Percentiles rank a stretch among this genome's conserved stretches.
These are phyloP conservation scores for Botrytis hyacinthi DNA, from an alignment of 2,329 filamentous ascomycete species.

Conservation along the genomic window DNA sequence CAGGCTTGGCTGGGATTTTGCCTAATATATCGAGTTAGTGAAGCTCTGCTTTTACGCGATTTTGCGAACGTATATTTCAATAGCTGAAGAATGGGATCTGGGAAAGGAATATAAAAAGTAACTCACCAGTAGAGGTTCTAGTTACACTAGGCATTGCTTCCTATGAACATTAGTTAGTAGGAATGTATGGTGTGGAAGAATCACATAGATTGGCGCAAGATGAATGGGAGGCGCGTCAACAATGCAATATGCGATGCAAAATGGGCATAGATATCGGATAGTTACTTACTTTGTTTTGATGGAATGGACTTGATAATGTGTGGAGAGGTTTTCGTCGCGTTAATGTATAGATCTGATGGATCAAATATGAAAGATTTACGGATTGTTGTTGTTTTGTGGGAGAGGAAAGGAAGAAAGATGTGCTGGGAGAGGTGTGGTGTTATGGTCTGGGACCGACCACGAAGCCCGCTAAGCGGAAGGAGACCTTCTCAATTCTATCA, in stretches of 20 bases:
- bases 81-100: not conserved
- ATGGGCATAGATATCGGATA: not conserved
- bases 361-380: slow-evolving; percentile 1
- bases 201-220: slow-evolving; percentile 7
- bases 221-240: not conserved
- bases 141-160: slow-evolving; percentile 37
- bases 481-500: not conserved
- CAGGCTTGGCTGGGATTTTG: slow-evolving; percentile 35
- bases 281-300: slow-evolving; percentile 1
- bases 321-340: slow-evolving; percentile 3
- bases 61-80: slow-evolving; percentile 14
- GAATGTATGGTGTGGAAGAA: not conserved
- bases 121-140: slow-evolving; percentile 36
- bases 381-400: slow-evolving; percentile 16
- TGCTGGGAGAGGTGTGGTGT: slow-evolving; percentile 17
- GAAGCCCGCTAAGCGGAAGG: slow-evolving; percentile 19
- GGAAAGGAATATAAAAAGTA: slow-evolving; percentile 9
- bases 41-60: slow-evolving; percentile 20
- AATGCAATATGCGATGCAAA: not conserved
- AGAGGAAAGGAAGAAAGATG: slow-evolving; percentile 2
- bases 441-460: slow-evolving; percentile 18
- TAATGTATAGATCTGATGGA: not conserved
- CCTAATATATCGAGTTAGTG: slow-evolving; percentile 32
- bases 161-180: slow-evolving; percentile 24
- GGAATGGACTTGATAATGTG: not conserved